A percentile compares a stretch with the other conserved stretches of the same genome.
Conservation (phyloP, 1,284 basidiomycete species). For the Lentinus polychrous region DNA sequence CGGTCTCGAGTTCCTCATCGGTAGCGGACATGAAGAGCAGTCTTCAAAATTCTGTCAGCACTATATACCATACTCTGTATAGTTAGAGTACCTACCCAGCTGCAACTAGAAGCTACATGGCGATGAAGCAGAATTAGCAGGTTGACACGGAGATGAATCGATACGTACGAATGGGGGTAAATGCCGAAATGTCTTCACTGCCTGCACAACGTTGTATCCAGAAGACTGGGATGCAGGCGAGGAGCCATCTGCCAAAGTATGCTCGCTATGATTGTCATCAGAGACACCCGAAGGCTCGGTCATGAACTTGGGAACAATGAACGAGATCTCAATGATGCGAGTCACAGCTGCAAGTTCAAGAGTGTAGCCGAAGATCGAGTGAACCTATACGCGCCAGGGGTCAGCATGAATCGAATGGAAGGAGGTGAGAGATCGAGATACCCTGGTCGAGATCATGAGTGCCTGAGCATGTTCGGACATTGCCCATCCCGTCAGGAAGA, state of each 20-base stretch:
- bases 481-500: slow-evolving; percentile 90
- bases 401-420: background rate
- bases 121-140: background rate
- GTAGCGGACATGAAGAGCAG: slow-evolving; percentile 87
- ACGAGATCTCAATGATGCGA: slow-evolving; percentile 85
- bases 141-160: background rate
- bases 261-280: slow-evolving; percentile 55
- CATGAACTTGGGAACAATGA: slow-evolving; percentile 41
- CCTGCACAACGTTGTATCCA: slow-evolving; percentile 21
- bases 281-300: slow-evolving; percentile 21
- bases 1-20: slow-evolving; percentile 77
- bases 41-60: slow-evolving; percentile 23
- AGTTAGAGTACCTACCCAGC: slow-evolving; percentile 38
- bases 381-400: slow-evolving; percentile 47
- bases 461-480: slow-evolving; percentile 90
- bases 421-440: slow-evolving; percentile 20
- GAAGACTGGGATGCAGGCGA: slow-evolving; percentile 4
- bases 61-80: background rate
- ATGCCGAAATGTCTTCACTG: slow-evolving; percentile 70
- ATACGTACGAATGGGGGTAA: slow-evolving; percentile 76
- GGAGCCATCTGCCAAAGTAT: slow-evolving; percentile 46
- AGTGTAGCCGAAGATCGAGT: slow-evolving; percentile 77
- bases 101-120: slow-evolving; percentile 54
- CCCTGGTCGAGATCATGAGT: slow-evolving; percentile 78
- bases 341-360: slow-evolving; percentile 82